These are phyloP conservation scores for Boletus rubropictus DNA, from an alignment of 768 basidiomycete species.

Conservation along the genomic window DNA sequence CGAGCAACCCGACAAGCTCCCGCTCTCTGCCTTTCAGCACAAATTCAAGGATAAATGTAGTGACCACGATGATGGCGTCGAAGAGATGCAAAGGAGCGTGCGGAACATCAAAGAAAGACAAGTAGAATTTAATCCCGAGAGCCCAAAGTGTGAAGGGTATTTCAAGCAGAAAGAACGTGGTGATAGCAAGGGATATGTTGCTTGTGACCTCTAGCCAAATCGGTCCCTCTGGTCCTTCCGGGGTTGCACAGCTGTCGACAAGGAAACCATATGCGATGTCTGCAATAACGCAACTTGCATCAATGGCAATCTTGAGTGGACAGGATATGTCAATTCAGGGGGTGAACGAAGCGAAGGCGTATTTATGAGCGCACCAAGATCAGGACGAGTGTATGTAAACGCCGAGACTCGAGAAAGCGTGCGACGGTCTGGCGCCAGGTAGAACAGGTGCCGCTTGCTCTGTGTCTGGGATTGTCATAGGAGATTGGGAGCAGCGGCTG, in stretches of 20 bases:
- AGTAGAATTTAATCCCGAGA: slow-evolving; percentile 55
- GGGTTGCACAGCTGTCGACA: slow-evolving; percentile 40
- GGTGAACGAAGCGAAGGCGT: slow-evolving; percentile 14
- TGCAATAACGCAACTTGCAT: slow-evolving; percentile 64
- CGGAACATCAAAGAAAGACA: slow-evolving; percentile 49
- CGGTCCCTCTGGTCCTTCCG: slow-evolving; percentile 43
- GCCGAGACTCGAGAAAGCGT: slow-evolving; percentile 45
- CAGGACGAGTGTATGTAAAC: slow-evolving; percentile 54
- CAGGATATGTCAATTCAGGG: slow-evolving; percentile 7
- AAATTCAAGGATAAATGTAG: slow-evolving; percentile 70
- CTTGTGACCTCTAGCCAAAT: slow-evolving; percentile 59
- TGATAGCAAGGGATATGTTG: slow-evolving; percentile 61
- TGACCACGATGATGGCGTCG: slow-evolving; percentile 64
- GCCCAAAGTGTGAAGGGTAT: slow-evolving; percentile 67
- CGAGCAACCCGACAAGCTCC: slow-evolving; percentile 64
- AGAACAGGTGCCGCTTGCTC: not conserved
- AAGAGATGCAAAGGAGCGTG: slow-evolving; percentile 68
- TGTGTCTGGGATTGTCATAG: slow-evolving; percentile 15
- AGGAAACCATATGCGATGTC: slow-evolving; percentile 70
- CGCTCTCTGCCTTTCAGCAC: slow-evolving; percentile 60
- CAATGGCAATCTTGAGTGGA: slow-evolving; percentile 47
- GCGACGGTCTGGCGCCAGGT: slow-evolving; percentile 36
- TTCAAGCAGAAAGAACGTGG: slow-evolving; percentile 69
- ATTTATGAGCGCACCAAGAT: slow-evolving; percentile 42
- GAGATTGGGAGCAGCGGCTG: slow-evolving; percentile 40